Base-by-base conservation (phyloP, 805 yeast species). In the Peterozyma xylosa region DNA sequence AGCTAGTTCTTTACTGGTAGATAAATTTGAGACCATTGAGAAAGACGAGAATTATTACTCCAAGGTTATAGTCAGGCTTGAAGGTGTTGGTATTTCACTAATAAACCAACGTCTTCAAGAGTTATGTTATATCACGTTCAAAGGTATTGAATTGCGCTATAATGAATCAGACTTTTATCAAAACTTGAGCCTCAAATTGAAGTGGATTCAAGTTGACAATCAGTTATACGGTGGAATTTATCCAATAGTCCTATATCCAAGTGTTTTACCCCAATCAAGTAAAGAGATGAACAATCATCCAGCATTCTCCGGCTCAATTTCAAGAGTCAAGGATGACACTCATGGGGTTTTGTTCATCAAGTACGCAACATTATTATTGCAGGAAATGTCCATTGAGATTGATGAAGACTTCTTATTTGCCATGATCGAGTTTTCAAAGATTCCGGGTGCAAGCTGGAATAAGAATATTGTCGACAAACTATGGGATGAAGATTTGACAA, bases 181-280 rank as follows among this genome's bases (percentile, higher is more conserved):
- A 58, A 86, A 86, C 14, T 53, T 86, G 37, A 79, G 90, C 49
- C 66, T 82, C 64, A 89, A 88, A 56, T 62, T 90, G 53, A 90
- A 91, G 57, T 95, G 99, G 99, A 67, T 93, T 30, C 99, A 93
- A 61, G 71, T 91, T 39, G 99, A 93, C 59, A 91, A 93, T 55
- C 96, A 89, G 58, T 64, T 91, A 39, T 87, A 80, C 54, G 96
- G 96, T 3, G 86, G 96, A 11, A 75, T 82, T 1, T 93, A 75
- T 64, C 97, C 97, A 2, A 91, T 90, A 44, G 69, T 93, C 11
- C 50, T 93, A 9, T 95, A 87, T 58, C 99, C 99, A 3, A 82
- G 89, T 2, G 89, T 87, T 9, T 76, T 93, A 39, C 95, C 96
- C 2, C 86, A 87, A 54, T 81, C 87, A 0, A 78, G 82, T 3